Conservation (phyloP, 257 asterid species). For the Nicotiana paniculata region DNA sequence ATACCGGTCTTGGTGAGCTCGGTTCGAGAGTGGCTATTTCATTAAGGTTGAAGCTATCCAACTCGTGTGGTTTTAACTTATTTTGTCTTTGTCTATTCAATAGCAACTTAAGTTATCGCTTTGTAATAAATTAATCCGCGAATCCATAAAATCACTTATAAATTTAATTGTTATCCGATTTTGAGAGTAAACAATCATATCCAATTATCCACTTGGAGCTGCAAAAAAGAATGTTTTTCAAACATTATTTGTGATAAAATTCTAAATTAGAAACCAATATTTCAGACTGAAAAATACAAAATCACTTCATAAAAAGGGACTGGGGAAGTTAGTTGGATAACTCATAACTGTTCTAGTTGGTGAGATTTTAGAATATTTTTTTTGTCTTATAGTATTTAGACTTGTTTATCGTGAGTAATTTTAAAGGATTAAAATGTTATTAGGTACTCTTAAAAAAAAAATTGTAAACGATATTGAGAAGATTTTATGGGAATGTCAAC, state of each 20-base stretch:
- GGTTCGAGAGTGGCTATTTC: too few relatives aligned
- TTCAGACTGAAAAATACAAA: background rate
- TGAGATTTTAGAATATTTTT: too few relatives aligned
- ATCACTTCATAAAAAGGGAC: background rate
- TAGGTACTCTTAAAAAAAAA: background rate
- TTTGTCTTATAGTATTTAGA: background rate
- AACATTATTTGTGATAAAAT: background rate
- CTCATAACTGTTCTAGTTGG: background rate
- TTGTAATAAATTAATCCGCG: too few relatives aligned
- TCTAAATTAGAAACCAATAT: background rate
- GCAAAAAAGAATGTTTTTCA: background rate
- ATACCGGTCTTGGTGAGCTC: too few relatives aligned
- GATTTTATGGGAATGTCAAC: background rate
- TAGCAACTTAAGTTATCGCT: too few relatives aligned
- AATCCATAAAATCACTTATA: too few relatives aligned
- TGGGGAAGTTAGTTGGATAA: background rate
- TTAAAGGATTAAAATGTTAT: too few relatives aligned
- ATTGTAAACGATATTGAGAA: background rate
- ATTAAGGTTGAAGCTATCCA: too few relatives aligned
- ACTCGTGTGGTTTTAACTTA: too few relatives aligned
- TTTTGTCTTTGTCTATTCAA: too few relatives aligned
- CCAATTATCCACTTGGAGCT: background rate
- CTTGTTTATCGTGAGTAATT: background rate
- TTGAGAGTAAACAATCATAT: background rate
- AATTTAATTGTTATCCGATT: too few relatives aligned